Conservation (phyloP, 345 rosid species). For the Kernera saxatilis region DNA sequence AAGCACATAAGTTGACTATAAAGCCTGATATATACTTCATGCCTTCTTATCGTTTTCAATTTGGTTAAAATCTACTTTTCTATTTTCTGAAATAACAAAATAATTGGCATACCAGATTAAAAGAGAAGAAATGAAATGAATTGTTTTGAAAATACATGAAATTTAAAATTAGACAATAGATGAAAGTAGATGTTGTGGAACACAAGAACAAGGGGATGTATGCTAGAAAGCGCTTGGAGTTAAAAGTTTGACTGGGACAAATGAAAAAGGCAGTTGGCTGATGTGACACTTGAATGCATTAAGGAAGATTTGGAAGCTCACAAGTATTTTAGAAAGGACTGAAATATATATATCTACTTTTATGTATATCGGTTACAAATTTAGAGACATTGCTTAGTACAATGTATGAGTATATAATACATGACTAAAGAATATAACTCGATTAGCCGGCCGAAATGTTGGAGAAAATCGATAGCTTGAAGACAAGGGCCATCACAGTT, state of each 20-base stretch:
- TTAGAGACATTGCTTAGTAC: background rate
- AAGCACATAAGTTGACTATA: background rate
- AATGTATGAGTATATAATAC: background rate
- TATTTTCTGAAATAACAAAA: too few relatives aligned
- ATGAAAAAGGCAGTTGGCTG: background rate
- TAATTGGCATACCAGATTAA: too few relatives aligned
- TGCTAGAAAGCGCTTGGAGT: background rate
- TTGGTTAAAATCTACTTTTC: too few relatives aligned
- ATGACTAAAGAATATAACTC: background rate
- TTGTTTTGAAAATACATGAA: background rate
- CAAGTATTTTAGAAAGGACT: background rate
- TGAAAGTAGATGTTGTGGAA: background rate
- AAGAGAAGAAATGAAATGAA: background rate
- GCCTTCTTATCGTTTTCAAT: background rate
- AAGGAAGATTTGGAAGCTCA: background rate
- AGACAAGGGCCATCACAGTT: background rate
- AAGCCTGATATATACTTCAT: background rate
- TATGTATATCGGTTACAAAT: background rate
- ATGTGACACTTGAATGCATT: background rate
- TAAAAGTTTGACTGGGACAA: background rate
- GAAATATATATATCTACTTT: background rate
- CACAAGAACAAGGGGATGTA: background rate
- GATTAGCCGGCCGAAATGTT: background rate
- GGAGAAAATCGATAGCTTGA: background rate
- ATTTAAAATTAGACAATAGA: background rate